Base-by-base conservation (phyloP, 2,329 filamentous ascomycete genomes). In the Claviceps humidiphila region DNA sequence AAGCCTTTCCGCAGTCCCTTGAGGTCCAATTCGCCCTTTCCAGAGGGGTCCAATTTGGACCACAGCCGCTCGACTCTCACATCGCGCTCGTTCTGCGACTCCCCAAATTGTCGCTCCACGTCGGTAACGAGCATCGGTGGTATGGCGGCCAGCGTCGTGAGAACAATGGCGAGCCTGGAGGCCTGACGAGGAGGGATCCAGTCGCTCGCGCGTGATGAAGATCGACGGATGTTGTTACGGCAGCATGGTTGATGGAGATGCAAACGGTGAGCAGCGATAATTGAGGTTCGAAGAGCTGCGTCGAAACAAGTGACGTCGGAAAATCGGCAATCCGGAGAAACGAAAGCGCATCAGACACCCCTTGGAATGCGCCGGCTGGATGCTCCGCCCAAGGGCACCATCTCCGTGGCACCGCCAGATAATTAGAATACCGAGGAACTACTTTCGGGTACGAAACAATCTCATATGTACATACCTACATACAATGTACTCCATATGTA, bases 1-100 rank as follows among this genome's bases (percentile, higher is more conserved):
- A 98, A 71, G 4, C 91, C 93, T 70, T 82, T 87, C 71, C 90
- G 85, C 60, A 98, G 73, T 37, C 82, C 89, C 66, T 85, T 82
- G 58, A 94, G 74, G 69, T 97, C 90, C 61, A 98, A 76, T 66
- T 88, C 83, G 54, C 88, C 88, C 61, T 84, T 82, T 54, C 77
- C 76, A 58, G 82, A 79, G 58, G 84, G 84, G 68, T 95, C 89
- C 59, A 98, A 78, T 62, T 80, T 83, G 64, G 73, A 74, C 90
- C 91, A 97, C 63, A 97, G 80, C 66, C 82, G 77, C 71, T 89
- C 84, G 61, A 96, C 80, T 63, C 90, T 81, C 68, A 81, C 78
- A 71, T 95, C 87, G 65, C 86, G 82, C 71, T 87, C 79, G 69
- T 84, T 84, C 68, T 85, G 79, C 62, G 84, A 83, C 72, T 93